Percentiles rank a stretch among this genome's conserved stretches.
Conservation (phyloP, 78 protist genomes). For the Guillardia theta region DNA sequence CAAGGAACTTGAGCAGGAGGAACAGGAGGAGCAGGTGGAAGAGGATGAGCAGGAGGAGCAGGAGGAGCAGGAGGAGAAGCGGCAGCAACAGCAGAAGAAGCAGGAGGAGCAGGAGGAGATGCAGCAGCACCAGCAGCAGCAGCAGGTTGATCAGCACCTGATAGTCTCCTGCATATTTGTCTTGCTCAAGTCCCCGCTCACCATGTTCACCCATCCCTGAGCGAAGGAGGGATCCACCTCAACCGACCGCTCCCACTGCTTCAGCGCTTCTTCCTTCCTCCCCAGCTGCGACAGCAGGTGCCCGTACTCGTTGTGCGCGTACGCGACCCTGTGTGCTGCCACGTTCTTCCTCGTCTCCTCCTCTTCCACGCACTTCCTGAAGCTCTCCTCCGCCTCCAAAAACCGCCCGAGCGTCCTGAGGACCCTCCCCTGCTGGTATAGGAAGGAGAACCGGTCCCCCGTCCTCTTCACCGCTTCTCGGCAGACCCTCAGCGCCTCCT, state of each 20-base stretch:
- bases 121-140: no score
- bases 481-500: neutral
- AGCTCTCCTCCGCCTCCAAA: neutral
- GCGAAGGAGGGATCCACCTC: neutral
- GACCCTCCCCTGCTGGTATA: neutral
- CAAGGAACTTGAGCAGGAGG: no score
- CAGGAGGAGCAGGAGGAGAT: no score
- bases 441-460: neutral
- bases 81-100: no score
- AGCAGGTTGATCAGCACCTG: no score
- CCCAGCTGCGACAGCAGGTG: constrained; percentile 15
- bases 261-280: neutral
- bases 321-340: neutral
- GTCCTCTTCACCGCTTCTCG: neutral
- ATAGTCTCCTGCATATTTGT: no score
- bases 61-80: no score
- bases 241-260: neutral
- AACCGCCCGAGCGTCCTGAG: neutral
- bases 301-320: constrained; percentile 32
- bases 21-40: no score
- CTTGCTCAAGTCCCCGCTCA: neutral
- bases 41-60: no score
- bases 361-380: neutral
- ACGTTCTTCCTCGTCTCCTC: neutral
- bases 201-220: constrained; percentile 4